A percentile compares a stretch with the other conserved stretches of the same genome.
These are phyloP conservation scores for Mycena pura DNA, from an alignment of 768 basidiomycete genomes.

Conservation along the genomic window DNA sequence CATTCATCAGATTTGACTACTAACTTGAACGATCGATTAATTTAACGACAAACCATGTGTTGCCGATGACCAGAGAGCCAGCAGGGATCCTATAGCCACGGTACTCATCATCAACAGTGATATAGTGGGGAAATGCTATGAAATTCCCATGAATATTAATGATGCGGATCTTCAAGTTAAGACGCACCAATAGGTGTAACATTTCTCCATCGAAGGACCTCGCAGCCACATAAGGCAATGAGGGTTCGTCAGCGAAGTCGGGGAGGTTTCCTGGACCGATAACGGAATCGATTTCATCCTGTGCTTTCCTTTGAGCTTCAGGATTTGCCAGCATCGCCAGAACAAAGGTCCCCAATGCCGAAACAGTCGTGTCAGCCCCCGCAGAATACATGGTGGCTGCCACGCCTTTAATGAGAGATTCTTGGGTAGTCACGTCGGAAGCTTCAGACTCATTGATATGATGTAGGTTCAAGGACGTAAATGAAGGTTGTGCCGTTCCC, in stretches of 20 bases:
- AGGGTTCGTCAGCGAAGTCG: constrained; percentile 34
- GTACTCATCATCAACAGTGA: constrained; percentile 34
- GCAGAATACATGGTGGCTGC: constrained; percentile 15
- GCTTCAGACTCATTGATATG: constrained; percentile 19
- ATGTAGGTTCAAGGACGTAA: neutral
- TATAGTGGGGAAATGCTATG: constrained; percentile 5
- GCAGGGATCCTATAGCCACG: constrained; percentile 37
- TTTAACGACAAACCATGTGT: constrained; percentile 34
- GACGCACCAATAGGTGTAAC: constrained; percentile 24
- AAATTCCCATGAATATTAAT: too few species aligned
- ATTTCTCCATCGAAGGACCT: constrained; percentile 39
- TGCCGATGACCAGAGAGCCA: constrained; percentile 35
- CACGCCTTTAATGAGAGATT: neutral
- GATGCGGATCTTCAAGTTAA: too few species aligned
- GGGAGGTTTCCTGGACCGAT: constrained; percentile 42
- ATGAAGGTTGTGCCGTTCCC: too few species aligned
- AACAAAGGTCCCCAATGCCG: constrained; percentile 40
- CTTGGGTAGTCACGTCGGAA: neutral
- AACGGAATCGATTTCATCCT: constrained; percentile 45
- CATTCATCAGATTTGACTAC: neutral
- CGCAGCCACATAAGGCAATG: constrained; percentile 8
- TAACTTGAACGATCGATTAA: neutral
- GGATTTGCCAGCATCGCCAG: constrained; percentile 45
- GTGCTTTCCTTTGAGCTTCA: constrained; percentile 40
- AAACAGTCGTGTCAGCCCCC: constrained; percentile 42